Conservation (phyloP, 2,329 filamentous ascomycete genomes). For the Sporothrix euskadiensis region DNA sequence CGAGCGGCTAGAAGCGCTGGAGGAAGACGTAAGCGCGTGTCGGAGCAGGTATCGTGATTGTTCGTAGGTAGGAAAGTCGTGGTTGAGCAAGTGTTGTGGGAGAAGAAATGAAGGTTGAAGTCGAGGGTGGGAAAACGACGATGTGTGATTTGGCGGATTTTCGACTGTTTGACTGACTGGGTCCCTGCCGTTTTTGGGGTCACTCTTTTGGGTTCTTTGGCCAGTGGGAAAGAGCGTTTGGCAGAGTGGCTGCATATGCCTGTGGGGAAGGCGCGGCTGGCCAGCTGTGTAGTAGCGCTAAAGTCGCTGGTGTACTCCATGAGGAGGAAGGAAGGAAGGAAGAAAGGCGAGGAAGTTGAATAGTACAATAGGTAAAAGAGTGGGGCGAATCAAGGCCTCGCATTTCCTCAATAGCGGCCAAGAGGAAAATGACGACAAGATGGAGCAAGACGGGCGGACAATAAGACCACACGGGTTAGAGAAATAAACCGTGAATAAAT, state of each 20-base stretch:
- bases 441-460: background rate
- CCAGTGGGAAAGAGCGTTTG: slow-evolving; percentile 2
- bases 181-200: background rate
- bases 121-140: background rate
- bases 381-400: background rate
- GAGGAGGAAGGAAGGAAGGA: no score
- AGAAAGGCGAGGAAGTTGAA: background rate
- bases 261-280: slow-evolving; percentile 20
- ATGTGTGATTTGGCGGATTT: slow-evolving; percentile 14
- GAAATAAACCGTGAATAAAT: background rate
- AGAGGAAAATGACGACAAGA: background rate
- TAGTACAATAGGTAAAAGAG: background rate
- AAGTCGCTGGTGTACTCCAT: background rate
- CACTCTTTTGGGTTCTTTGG: background rate
- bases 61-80: background rate
- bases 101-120: background rate
- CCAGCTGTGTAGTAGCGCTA: background rate
- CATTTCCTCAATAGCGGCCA: background rate
- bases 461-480: no score
- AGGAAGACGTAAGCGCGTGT: background rate
- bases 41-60: background rate
- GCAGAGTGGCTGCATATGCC: background rate
- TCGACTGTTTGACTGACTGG: background rate
- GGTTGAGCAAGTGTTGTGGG: background rate
- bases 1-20: background rate